These are phyloP conservation scores for Arthrobotrys musiformis DNA, from an alignment of 2,329 filamentous ascomycete species.

Conservation along the genomic window DNA sequence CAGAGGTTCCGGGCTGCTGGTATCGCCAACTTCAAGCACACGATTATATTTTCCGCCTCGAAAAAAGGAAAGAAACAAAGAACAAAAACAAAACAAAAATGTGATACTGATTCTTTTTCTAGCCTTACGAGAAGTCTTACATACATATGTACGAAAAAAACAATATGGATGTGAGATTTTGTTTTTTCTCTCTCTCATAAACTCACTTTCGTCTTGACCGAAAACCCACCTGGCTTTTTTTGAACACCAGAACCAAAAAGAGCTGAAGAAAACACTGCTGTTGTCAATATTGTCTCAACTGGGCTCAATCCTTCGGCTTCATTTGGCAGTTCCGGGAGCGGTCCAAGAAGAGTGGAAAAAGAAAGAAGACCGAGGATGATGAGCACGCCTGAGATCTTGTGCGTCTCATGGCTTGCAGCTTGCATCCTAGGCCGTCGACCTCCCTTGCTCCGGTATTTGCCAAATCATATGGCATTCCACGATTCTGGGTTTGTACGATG, in stretches of 20 bases:
- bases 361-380: not conserved
- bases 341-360: not conserved
- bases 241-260: not conserved
- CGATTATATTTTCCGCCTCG: not conserved
- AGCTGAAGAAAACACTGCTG: slow-evolving; percentile 20
- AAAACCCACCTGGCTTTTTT: slow-evolving; percentile 7
- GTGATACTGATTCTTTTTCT: not conserved
- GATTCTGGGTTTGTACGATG: slow-evolving; percentile 36
- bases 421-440: slow-evolving; percentile 47
- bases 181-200: no score
- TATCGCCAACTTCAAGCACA: slow-evolving; percentile 7
- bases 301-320: slow-evolving; percentile 16
- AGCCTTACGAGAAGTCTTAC: not conserved
- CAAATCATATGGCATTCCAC: slow-evolving; percentile 55
- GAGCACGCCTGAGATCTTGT: slow-evolving; percentile 46
- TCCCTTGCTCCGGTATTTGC: slow-evolving; percentile 35
- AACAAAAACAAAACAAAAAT: not conserved
- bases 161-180: not conserved
- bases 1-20: slow-evolving; percentile 13
- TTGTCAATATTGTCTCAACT: slow-evolving; percentile 33
- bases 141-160: not conserved
- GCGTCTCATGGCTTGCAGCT: slow-evolving; percentile 41
- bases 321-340: slow-evolving; percentile 28
- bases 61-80: slow-evolving; percentile 6
- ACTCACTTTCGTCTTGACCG: not conserved